These are phyloP conservation scores for Chlorella sp. DNA, from an alignment of 139 green algal species.

Conservation along the genomic window DNA sequence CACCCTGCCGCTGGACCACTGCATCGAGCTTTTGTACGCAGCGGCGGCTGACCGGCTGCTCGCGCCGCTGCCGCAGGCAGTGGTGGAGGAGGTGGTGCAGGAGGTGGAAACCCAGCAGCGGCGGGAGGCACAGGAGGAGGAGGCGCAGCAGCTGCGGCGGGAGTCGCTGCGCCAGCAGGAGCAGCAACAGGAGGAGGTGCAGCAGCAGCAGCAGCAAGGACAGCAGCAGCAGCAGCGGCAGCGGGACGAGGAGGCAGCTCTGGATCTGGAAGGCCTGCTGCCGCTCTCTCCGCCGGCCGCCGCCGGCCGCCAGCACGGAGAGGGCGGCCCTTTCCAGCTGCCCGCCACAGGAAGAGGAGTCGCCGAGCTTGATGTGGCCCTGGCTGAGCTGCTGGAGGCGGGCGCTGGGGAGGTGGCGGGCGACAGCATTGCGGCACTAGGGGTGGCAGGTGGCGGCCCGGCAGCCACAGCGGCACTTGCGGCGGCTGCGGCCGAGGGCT, in stretches of 20 bases:
- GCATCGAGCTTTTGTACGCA: constrained; percentile 18
- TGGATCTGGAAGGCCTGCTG: constrained; percentile 20
- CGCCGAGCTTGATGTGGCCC: too few relatives aligned
- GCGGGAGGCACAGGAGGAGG: not conserved
- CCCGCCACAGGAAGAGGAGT: too few relatives aligned
- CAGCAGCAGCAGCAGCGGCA: not conserved
- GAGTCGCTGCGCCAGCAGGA: constrained; percentile 7
- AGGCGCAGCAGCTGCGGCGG: not conserved
- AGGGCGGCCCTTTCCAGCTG: not conserved
- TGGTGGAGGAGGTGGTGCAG: not conserved
- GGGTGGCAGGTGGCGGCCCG: not conserved
- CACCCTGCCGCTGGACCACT: constrained; percentile 5
- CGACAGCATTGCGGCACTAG: not conserved
- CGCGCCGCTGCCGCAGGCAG: not conserved
- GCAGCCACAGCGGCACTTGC: too few relatives aligned
- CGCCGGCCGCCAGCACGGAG: not conserved
- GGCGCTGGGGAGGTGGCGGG: too few relatives aligned
- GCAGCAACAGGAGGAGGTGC: not conserved
- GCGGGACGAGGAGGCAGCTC: not conserved
- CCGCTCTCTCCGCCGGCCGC: not conserved
- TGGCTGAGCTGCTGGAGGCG: not conserved
- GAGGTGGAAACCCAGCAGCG: constrained; percentile 7
- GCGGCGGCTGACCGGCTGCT: constrained; percentile 4
- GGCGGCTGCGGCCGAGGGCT: too few relatives aligned
- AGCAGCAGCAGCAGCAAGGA: not conserved